Evolutionary conservation across 2,329 filamentous ascomycete genomes (phyloP).

Genomic region (Chaetomium sp.): DNA sequence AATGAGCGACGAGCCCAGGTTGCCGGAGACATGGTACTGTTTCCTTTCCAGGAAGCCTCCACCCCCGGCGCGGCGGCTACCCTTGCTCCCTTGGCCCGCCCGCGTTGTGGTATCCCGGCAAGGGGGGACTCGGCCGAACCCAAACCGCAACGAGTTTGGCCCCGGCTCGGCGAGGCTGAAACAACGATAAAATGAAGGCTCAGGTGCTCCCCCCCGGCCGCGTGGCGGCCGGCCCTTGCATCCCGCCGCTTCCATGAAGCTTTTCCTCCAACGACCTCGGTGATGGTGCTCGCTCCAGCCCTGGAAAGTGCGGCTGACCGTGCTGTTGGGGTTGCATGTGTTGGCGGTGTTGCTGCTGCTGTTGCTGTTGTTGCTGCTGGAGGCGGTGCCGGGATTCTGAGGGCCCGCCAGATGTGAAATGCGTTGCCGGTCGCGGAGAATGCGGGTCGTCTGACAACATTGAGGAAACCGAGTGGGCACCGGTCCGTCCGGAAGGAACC

Average conservation of each 20-base stretch:
- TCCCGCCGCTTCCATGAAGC: conserved; percentile 28
- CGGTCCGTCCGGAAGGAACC: conserved; percentile 8
- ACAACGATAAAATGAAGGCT: conserved; percentile 27
- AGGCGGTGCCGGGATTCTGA: conserved; percentile 8
- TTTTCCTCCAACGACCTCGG: conserved; percentile 32
- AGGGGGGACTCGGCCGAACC: background rate
- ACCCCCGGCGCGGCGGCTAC: background rate
- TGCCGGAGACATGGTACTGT: conserved; percentile 4
- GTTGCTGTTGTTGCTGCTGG: conserved; percentile 23
- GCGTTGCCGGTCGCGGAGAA: conserved; percentile 7
- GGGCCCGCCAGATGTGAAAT: conserved; percentile 9
- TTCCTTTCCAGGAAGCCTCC: conserved; percentile 4
- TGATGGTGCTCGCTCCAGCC: conserved; percentile 21
- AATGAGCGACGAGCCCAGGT: conserved; percentile 1
- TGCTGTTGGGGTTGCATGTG: conserved; percentile 15
- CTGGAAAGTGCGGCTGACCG: conserved; percentile 26
- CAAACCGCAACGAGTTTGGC: conserved; percentile 15
- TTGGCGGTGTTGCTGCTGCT: conserved; percentile 26
- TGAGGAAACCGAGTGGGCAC: conserved; percentile 19
- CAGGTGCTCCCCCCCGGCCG: conserved; percentile 27
- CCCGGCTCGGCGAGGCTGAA: conserved; percentile 24
- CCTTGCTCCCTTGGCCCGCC: conserved; percentile 2
- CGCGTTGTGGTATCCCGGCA: conserved; percentile 7
- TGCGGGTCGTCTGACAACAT: conserved; percentile 17
- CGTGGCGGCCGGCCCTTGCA: conserved; percentile 28